Conservation (phyloP, 2,329 filamentous ascomycete genomes). For the Pseudocercospora pini-densiflorae region DNA sequence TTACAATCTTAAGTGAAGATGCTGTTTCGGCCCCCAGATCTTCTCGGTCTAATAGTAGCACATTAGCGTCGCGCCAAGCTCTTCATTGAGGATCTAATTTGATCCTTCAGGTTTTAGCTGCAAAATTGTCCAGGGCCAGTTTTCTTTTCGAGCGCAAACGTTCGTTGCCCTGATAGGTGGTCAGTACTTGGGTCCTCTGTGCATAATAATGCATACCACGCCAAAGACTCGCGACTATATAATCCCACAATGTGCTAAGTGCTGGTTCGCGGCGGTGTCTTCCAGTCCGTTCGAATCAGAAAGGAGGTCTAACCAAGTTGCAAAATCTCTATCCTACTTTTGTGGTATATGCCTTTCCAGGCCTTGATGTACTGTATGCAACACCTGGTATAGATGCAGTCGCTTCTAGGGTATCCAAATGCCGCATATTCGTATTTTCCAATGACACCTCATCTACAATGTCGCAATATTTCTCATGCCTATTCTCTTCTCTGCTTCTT, state of each 20-base stretch:
- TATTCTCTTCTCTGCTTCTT: constrained; percentile 27
- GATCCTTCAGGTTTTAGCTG: too few relatives aligned
- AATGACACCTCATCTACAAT: background rate
- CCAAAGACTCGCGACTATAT: too few relatives aligned
- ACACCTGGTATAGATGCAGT: background rate
- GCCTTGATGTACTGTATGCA: background rate
- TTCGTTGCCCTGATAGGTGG: background rate
- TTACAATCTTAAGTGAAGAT: too few relatives aligned
- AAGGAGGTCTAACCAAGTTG: background rate
- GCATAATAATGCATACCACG: background rate
- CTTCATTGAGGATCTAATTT: too few relatives aligned
- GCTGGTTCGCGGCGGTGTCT: background rate
- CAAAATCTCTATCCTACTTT: background rate
- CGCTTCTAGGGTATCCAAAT: constrained; percentile 5
- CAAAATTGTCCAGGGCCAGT: too few relatives aligned
- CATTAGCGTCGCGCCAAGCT: too few relatives aligned
- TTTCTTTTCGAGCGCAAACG: too few relatives aligned
- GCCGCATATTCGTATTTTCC: background rate
- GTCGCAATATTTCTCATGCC: background rate
- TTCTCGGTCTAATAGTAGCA: too few relatives aligned
- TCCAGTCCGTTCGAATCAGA: background rate
- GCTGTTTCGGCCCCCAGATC: too few relatives aligned
- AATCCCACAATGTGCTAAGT: background rate
- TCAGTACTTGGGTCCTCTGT: background rate
- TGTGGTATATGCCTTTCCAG: background rate